phyloP scores from a whole-genome alignment of 2,329 filamentous ascomycete species.

The Diaporthe aspalathi region DNA sequence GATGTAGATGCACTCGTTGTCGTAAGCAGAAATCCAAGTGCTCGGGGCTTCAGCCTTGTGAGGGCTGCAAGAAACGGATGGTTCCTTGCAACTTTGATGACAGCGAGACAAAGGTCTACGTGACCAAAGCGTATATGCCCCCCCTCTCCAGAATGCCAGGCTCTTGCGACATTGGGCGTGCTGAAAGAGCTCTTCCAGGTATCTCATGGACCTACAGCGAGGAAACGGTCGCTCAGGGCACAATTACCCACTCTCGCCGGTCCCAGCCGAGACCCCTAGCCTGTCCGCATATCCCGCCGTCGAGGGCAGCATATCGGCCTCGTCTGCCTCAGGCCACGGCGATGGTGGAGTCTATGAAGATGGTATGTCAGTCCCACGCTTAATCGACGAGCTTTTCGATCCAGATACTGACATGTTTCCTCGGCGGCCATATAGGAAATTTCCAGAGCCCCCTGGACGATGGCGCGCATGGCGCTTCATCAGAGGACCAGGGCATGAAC shows the following conservation, averaged over 20 bases:
- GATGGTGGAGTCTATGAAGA: slow-evolving; percentile 4
- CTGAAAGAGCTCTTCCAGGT: slow-evolving; percentile 37
- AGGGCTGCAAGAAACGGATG: slow-evolving; percentile 57
- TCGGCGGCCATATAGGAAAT: neutral
- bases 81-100: slow-evolving; percentile 57
- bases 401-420: neutral
- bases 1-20: slow-evolving; percentile 56
- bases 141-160: slow-evolving; percentile 23
- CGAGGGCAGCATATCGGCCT: slow-evolving; percentile 15
- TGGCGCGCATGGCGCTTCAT: neutral
- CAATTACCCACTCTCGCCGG: slow-evolving; percentile 30
- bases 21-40: slow-evolving; percentile 59
- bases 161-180: slow-evolving; percentile 15
- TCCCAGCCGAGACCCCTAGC: neutral
- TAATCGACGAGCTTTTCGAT: neutral
- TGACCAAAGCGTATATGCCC: slow-evolving; percentile 56
- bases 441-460: neutral
- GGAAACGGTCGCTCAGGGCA: slow-evolving; percentile 33
- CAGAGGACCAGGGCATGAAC: slow-evolving; percentile 25
- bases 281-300: neutral
- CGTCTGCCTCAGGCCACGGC: slow-evolving; percentile 4
- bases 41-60: slow-evolving; percentile 55
- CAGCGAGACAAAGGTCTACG: slow-evolving; percentile 60
- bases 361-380: neutral
- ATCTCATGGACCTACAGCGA: slow-evolving; percentile 42